Evolutionary conservation across 306 rosid genomes (phyloP), one percentile per base, ranked within the genome.

Genomic region (Quercus bicolor): DNA sequence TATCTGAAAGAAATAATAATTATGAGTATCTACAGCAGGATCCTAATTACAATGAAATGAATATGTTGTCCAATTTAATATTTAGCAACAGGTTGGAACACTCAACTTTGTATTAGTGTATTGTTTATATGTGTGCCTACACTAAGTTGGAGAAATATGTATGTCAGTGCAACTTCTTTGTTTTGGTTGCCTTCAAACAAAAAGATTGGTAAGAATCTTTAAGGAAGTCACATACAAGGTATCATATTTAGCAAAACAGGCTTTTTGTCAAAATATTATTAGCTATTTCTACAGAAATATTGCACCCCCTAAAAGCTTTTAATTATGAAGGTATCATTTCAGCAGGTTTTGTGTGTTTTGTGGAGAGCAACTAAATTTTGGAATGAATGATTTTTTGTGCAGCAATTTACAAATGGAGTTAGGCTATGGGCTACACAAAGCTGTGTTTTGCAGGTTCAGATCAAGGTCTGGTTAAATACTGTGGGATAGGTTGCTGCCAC

Each of bases 1-100:
- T 89, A 96, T 77, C 99, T 96, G 79, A n/a, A 82, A 51, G 76
- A 75, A 68, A 75, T 29, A 43, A 76, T 74, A 61, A 28, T 51
- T 68, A 73, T 66, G 40, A 81, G 71, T 61, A 68, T 66, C 73
- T 24, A 26, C 57, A 19, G 48, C 79, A 78, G 34, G 61, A 80
- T 76, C 68, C 55, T 52, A 78, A 70, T 37, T 5, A 34, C 20
- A 7, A 12, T 1, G 53, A 34, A 68, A 60, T 60, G 66, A 60
- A 60, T 26, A 15, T 5, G 40, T 28, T 4, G 40, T 28, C n/a
- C 43, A 62, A 15, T 14, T 19, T 28, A 28, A 62, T 15, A 26
- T 62, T 64, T 10, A 16, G 23, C 6, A 64, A 31, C 23, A 64
- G 43, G 6, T 7, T 15, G 23, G 31, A 64, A 64, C 23, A 4